A percentile compares a stretch with the other conserved stretches of the same genome.
These are phyloP conservation scores for Oxalis stricta DNA, from an alignment of 441 rosid species.

Conservation along the genomic window DNA sequence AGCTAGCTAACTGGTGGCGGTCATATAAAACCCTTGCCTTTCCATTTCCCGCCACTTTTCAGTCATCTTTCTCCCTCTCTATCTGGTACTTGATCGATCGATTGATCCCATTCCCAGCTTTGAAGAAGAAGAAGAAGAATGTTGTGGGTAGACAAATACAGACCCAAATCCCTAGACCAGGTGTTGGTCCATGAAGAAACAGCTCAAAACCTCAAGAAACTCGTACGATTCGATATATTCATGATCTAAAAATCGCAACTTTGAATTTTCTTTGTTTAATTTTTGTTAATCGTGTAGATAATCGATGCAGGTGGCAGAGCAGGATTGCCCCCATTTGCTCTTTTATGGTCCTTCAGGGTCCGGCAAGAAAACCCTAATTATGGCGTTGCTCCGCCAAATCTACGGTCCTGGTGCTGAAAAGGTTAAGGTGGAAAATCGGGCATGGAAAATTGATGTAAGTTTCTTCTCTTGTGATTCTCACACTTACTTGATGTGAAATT, in stretches of 20 bases:
- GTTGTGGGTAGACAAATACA: conserved; percentile 98
- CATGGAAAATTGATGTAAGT: conserved; percentile 86
- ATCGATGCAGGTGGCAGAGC: conserved; percentile 52
- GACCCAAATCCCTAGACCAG: conserved; percentile 80
- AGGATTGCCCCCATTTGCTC: conserved; percentile 91
- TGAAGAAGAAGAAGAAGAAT: conserved; percentile 27
- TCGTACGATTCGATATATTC: conserved; percentile 24
- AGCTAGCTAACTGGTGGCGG: not conserved
- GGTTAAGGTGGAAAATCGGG: conserved; percentile 88
- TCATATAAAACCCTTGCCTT: too few relatives aligned
- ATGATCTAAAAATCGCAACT: not conserved
- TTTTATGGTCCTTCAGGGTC: conserved; percentile 94
- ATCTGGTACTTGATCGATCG: too few relatives aligned
- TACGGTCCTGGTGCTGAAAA: conserved; percentile 80
- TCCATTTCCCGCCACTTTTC: too few relatives aligned
- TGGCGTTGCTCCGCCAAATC: conserved; percentile 77
- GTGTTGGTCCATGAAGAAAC: conserved; percentile 64
- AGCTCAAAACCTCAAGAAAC: conserved; percentile 78
- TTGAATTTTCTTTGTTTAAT: not conserved
- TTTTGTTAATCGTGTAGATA: not conserved
- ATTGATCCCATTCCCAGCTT: not conserved
- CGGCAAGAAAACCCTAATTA: conserved; percentile 96
- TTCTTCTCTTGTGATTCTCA: conserved; percentile 3
- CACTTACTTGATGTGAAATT: too few relatives aligned
- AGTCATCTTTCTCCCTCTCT: too few relatives aligned